Percentiles rank a stretch among this genome's conserved stretches.
These are phyloP conservation scores for Penicillium sclerotigenum DNA, from an alignment of 2,329 filamentous ascomycete species.

Conservation along the genomic window DNA sequence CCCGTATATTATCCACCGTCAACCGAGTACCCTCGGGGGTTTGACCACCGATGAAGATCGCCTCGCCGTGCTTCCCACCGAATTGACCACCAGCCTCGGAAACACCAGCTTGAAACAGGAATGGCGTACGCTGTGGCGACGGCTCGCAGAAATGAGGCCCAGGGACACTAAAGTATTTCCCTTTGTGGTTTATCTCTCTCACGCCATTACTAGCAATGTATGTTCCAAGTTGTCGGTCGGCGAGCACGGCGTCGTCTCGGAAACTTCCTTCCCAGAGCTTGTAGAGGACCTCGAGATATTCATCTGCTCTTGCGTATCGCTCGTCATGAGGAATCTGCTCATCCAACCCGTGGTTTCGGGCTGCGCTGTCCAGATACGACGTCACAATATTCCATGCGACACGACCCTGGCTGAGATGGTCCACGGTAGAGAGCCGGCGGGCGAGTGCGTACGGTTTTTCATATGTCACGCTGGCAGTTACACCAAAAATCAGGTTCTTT, in stretches of 20 bases:
- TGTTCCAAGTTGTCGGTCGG: constrained; percentile 3
- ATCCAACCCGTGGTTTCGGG: constrained; percentile 41
- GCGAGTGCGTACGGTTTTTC: constrained; percentile 53
- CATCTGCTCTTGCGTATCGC: constrained; percentile 45
- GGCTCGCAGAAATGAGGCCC: constrained; percentile 41
- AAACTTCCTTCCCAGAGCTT: constrained; percentile 53
- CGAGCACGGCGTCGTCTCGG: constrained; percentile 36
- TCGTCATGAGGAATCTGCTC: constrained; percentile 46
- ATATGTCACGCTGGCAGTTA: constrained; percentile 52
- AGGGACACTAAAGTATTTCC: constrained; percentile 27
- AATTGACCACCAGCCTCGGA: constrained; percentile 42
- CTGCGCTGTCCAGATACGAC: constrained; percentile 43
- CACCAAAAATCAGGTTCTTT: constrained; percentile 46
- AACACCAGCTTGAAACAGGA: constrained; percentile 45
- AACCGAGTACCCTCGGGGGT: constrained; percentile 34
- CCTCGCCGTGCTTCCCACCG: constrained; percentile 39
- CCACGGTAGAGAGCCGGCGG: constrained; percentile 50
- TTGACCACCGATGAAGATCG: constrained; percentile 44
- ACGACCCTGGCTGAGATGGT: constrained; percentile 49
- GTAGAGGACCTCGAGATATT: constrained; percentile 42
- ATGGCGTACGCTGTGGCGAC: constrained; percentile 43
- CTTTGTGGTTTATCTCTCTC: constrained; percentile 30
- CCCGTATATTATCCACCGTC: constrained; percentile 39
- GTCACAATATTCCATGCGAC: constrained; percentile 53
- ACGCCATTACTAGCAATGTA: constrained; percentile 20